phyloP scores from a whole-genome alignment of 257 asterid genomes.

The Plantago elongata region DNA sequence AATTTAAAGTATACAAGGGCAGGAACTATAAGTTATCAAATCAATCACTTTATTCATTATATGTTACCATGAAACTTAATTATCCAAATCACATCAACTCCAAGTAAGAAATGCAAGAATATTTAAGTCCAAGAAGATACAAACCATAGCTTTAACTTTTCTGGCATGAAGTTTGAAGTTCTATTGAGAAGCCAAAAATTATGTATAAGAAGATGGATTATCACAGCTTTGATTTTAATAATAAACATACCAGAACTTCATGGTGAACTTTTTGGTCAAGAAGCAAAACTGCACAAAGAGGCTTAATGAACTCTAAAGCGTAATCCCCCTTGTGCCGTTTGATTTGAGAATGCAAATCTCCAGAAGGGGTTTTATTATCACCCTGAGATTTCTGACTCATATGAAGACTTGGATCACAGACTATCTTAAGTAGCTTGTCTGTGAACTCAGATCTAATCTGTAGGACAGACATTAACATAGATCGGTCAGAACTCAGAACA shows the following conservation, averaged over 20 bases:
- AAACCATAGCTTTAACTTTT: neutral
- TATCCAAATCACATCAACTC: neutral
- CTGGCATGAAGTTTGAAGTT: neutral
- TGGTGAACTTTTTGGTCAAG: conserved; percentile 93
- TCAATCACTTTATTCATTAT: too few relatives aligned
- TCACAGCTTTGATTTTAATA: neutral
- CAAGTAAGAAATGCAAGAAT: neutral
- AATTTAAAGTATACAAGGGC: too few relatives aligned
- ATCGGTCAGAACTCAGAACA: conserved; percentile 11
- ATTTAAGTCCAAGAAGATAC: neutral
- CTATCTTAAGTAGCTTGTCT: conserved; percentile 77
- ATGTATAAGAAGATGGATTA: neutral
- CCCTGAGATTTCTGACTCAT: conserved; percentile 40
- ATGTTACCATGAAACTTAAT: too few relatives aligned
- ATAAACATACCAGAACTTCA: conserved; percentile 78
- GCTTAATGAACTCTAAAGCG: conserved; percentile 86
- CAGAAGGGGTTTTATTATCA: conserved; percentile 31
- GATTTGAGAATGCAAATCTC: conserved; percentile 35
- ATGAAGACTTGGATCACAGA: conserved; percentile 70
- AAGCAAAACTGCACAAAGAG: conserved; percentile 85
- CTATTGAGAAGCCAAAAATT: neutral
- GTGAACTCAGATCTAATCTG: conserved; percentile 84
- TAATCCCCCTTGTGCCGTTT: conserved; percentile 56
- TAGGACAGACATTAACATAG: conserved; percentile 21
- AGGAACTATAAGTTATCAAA: too few relatives aligned